Base-by-base conservation (phyloP, 345 rosid species). In the Carallia pectinifolia region DNA sequence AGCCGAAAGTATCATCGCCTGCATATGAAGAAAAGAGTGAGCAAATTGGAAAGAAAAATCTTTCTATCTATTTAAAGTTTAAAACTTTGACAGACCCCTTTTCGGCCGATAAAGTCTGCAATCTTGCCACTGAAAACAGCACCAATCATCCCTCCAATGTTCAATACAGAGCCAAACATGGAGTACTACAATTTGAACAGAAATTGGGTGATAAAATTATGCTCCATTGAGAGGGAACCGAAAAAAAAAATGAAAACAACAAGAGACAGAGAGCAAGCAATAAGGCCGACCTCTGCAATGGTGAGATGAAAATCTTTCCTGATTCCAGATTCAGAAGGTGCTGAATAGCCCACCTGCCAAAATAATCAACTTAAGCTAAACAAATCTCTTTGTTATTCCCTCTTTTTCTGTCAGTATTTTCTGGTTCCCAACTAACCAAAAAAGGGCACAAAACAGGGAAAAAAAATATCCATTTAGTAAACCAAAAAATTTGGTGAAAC, bases 111-210 rank as follows among this genome's bases (percentile, higher is more conserved):
- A 39, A 82, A 76, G 76, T 92, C 97, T 66, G 96, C 88, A 16
- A 87, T 75, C 48, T 72, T 69, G 10, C 96, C 97, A 77, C 97
- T 89, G n/a, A 88, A 80, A 37, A 88, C 67, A 77, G 96, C 97
- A 64, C 97, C 97, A 69, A 92, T 67, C 97, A 92, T 92, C 67
- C 93, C 93, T 15, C 97, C 97, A 33, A 89, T 87, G 48, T 93
- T 89, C 69, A 92, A 50, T 66, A 92, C 86, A 12, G 97, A 92
- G 18, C 97, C 96, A 79, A 92, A 92, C 80, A 85, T 72, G 2
- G 97, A 87, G 84, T 86, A 92, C 97, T 92, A 83, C 66, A 44
- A 39, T 33, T 33, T 33, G 34, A 33, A 33, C 34, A 33, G 34
- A 33, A 33, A 33, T 33, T 33, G 34, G 34, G 34, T 33, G 34